Evolutionary conservation across 1,284 basidiomycete genomes (phyloP).

Genomic region (Exsudoporus floridanus): DNA sequence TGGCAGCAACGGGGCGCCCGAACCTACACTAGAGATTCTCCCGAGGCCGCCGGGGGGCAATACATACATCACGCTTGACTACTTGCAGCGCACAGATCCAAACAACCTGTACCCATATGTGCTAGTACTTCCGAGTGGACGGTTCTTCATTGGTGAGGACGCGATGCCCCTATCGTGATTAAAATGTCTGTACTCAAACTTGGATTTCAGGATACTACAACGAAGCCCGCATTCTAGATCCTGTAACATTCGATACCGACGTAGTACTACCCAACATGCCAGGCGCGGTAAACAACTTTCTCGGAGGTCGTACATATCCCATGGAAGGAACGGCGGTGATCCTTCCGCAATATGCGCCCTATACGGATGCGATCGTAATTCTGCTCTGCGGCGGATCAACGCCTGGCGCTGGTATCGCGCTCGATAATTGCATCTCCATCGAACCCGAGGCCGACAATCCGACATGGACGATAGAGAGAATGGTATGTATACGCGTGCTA

Average conservation of each 20-base stretch:
- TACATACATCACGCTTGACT: constrained; percentile 46
- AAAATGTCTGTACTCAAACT: too few relatives aligned
- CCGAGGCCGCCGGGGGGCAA: constrained; percentile 45
- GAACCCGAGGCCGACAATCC: constrained; percentile 58
- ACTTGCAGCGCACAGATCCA: constrained; percentile 61
- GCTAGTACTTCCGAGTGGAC: constrained; percentile 63
- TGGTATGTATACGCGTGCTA: constrained; percentile 46
- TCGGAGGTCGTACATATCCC: constrained; percentile 75
- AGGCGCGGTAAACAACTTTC: constrained; percentile 70
- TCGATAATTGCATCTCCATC: constrained; percentile 72
- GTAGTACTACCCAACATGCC: constrained; percentile 68
- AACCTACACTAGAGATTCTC: constrained; percentile 64
- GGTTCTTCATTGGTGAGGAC: constrained; percentile 60
- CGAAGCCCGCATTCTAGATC: constrained; percentile 73
- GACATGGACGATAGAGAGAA: constrained; percentile 68
- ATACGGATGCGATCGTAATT: constrained; percentile 65
- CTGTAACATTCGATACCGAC: constrained; percentile 60
- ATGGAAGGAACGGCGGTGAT: constrained; percentile 69
- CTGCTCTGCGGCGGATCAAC: constrained; percentile 79
- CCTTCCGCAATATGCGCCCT: constrained; percentile 67
- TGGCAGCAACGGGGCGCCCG: constrained; percentile 63
- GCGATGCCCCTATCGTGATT: too few relatives aligned
- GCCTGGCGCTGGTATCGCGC: constrained; percentile 48
- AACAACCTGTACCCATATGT: constrained; percentile 77
- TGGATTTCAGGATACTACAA: constrained; percentile 63